These are phyloP conservation scores for Pseudogymnoascus sp. DNA, from an alignment of 2,329 filamentous ascomycete species.

Conservation along the genomic window DNA sequence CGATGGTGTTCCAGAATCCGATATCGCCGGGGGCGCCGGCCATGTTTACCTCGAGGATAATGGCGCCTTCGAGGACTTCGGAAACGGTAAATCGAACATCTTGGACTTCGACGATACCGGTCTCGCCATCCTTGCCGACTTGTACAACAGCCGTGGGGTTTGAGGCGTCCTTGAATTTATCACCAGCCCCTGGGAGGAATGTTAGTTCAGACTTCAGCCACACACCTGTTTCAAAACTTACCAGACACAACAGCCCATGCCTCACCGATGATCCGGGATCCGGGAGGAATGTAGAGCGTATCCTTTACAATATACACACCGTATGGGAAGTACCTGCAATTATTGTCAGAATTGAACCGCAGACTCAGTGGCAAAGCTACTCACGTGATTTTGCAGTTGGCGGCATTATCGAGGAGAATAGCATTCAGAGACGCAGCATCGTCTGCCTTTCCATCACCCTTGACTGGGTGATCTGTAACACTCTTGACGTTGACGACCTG, in stretches of 20 bases:
- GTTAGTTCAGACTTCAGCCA: not conserved
- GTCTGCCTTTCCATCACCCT: constrained; percentile 34
- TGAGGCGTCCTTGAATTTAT: constrained; percentile 33
- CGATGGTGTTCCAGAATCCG: constrained; percentile 39
- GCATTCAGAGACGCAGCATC: constrained; percentile 29
- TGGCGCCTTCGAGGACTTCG: constrained; percentile 35
- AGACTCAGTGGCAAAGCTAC: not conserved
- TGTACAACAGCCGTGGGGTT: constrained; percentile 39
- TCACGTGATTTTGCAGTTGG: constrained; percentile 12
- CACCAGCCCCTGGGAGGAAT: constrained; percentile 39
- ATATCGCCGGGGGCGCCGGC: constrained; percentile 41
- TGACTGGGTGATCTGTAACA: constrained; percentile 32
- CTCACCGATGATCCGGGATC: constrained; percentile 47
- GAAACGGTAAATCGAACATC: constrained; percentile 45
- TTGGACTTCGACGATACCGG: constrained; percentile 41
- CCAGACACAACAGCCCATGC: constrained; percentile 35
- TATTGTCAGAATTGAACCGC: constrained; percentile 15
- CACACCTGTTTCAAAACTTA: not conserved
- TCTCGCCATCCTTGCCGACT: constrained; percentile 43
- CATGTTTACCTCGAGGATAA: constrained; percentile 43
- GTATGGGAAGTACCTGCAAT: constrained; percentile 35
- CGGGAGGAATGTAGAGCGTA: constrained; percentile 39
- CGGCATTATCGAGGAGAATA: constrained; percentile 23
- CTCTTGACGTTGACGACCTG: constrained; percentile 40
- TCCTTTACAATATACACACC: constrained; percentile 38